Percentiles rank a stretch among this genome's conserved stretches.
Evolutionary conservation across 1,139 yeast species (phyloP).

Genomic region (Blastobotrys illinoisensis): DNA sequence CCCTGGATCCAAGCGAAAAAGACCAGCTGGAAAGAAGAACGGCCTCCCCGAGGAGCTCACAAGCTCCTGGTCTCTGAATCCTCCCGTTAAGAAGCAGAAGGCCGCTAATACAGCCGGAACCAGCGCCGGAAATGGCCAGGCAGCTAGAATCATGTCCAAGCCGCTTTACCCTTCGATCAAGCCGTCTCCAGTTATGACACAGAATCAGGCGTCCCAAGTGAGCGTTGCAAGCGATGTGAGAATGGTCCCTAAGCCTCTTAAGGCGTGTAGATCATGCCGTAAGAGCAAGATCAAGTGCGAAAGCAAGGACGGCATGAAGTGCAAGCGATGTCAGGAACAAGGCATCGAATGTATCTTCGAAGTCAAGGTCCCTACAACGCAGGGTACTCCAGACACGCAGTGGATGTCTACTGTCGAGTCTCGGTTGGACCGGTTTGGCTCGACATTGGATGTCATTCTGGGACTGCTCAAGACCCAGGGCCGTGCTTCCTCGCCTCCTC

Average conservation of each 20-base stretch:
- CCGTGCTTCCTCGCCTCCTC: background rate
- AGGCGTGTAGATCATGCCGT: conserved; percentile 62
- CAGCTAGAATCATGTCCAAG: background rate
- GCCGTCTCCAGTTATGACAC: background rate
- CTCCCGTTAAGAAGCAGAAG: background rate
- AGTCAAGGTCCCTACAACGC: conserved; percentile 45
- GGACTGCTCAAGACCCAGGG: conserved; percentile 23
- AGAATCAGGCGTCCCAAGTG: conserved; percentile 12
- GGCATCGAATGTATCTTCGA: conserved; percentile 55
- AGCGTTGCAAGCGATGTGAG: conserved; percentile 13
- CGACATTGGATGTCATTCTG: conserved; percentile 37
- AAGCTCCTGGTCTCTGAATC: background rate
- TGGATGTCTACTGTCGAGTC: conserved; percentile 46
- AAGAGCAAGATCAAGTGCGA: conserved; percentile 60
- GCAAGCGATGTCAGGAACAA: conserved; percentile 51
- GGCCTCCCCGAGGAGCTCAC: background rate
- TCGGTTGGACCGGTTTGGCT: conserved; percentile 43
- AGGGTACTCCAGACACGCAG: conserved; percentile 25
- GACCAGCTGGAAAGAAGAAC: background rate
- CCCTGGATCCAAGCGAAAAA: background rate
- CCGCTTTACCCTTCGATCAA: background rate
- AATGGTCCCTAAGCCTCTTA: conserved; percentile 28
- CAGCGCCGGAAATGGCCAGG: background rate
- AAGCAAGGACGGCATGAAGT: conserved; percentile 42
- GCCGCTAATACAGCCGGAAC: background rate